These are phyloP conservation scores for Moricandia arvensis DNA, from an alignment of 345 rosid species.

Conservation along the genomic window DNA sequence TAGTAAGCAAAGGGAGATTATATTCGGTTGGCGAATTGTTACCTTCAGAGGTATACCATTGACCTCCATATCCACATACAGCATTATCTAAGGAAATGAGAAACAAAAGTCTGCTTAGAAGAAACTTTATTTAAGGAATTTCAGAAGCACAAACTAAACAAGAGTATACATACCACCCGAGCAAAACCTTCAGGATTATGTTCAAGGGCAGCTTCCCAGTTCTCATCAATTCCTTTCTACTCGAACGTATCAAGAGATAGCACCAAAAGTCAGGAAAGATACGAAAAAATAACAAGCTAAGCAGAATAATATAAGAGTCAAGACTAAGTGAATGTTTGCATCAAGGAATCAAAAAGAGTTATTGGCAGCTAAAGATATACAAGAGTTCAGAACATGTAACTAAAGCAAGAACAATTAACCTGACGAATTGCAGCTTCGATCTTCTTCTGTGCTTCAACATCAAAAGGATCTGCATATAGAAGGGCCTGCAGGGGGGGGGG, in stretches of 20 bases:
- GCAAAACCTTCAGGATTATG: slow-evolving; percentile 98
- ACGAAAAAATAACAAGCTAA: not conserved
- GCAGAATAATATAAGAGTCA: too few relatives aligned
- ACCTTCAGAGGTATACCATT: slow-evolving; percentile 94
- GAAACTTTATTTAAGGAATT: slow-evolving; percentile 48
- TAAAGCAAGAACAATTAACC: slow-evolving; percentile 45
- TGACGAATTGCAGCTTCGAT: slow-evolving; percentile 97
- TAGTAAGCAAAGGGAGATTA: not conserved
- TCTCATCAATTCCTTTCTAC: slow-evolving; percentile 99
- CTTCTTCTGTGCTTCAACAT: slow-evolving; percentile 93
- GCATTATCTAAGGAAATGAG: slow-evolving; percentile 64
- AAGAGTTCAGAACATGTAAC: not conserved
- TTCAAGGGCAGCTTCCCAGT: slow-evolving; percentile 98
- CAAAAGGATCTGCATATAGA: slow-evolving; percentile 94
- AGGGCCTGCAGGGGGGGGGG: slow-evolving; percentile 54
- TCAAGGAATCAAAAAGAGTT: not conserved
- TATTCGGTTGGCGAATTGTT: slow-evolving; percentile 27
- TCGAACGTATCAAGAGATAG: slow-evolving; percentile 13
- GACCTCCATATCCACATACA: slow-evolving; percentile 99
- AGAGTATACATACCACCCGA: slow-evolving; percentile 76
- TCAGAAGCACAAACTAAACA: slow-evolving; percentile 28
- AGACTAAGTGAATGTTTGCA: not conserved
- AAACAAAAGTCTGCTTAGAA: slow-evolving; percentile 39
- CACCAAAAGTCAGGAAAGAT: slow-evolving; percentile 1
- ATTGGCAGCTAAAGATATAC: not conserved